These are phyloP conservation scores for Cornus kousa DNA, from an alignment of 148 eudicot genomes.

Conservation along the genomic window DNA sequence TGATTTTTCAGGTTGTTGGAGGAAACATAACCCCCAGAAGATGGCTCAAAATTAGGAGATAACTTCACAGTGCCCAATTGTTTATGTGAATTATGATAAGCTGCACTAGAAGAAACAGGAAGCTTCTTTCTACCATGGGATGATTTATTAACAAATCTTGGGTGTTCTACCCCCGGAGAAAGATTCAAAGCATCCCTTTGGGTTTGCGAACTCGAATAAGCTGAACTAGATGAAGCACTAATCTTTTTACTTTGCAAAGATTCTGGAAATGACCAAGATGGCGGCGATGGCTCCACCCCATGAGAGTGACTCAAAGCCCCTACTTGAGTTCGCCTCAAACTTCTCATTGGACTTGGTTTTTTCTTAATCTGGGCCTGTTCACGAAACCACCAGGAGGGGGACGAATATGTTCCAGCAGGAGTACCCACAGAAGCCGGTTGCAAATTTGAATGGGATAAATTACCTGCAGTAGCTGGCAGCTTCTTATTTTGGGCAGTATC, in stretches of 20 bases:
- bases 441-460: constrained; percentile 21
- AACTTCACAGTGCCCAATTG: background rate
- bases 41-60: constrained; percentile 5
- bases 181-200: background rate
- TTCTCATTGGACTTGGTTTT: background rate
- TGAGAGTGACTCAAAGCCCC: background rate
- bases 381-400: constrained; percentile 5
- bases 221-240: constrained; percentile 16
- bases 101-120: constrained; percentile 1
- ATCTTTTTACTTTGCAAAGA: constrained; percentile 4
- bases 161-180: background rate
- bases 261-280: constrained; percentile 5
- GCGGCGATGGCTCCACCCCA: constrained; percentile 3
- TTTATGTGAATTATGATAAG: background rate
- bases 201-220: background rate
- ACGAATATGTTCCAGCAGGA: constrained; percentile 7
- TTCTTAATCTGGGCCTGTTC: background rate
- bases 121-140: constrained; percentile 2
- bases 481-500: constrained; percentile 21
- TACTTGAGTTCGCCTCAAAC: constrained; percentile 6
- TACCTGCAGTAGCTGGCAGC: constrained; percentile 22
- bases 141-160: background rate
- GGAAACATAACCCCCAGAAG: background rate
- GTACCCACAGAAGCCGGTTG: constrained; percentile 3
- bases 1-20: background rate